Base-by-base conservation (phyloP, 2,329 filamentous ascomycete genomes). In the Piedraia hortae region DNA sequence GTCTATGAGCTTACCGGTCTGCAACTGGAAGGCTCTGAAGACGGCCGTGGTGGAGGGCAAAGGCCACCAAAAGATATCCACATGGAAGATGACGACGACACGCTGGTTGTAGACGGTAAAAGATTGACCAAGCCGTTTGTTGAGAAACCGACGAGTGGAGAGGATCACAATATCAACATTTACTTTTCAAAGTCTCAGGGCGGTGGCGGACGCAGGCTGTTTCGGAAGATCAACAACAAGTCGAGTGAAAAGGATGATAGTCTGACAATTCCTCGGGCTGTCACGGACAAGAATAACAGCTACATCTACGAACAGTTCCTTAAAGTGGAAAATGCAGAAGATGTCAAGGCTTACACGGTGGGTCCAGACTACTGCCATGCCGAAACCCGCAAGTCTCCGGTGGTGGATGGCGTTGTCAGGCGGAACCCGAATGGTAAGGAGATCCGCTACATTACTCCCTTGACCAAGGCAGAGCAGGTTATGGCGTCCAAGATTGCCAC, bases 231-330 rank as follows among this genome's bases (percentile, higher is more conserved):
- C 36, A 88, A 88, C 37, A 97, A 97, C 56, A 97, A 97, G 50
- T 93, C 82, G 45, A 93, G 82, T 1, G 88, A 97, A 44, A 89
- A 71, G 38, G 71, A 91, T 27, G 60, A 71, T 9, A 66, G 67
- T 6, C 57, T 97, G 27, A 62, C 51, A 9, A 48, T 73, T 10
- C 85, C 85, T 6, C 58, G 80, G 16, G 77, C 69, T 22, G 70
- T 93, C 28, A 70, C 70, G 1, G 77, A 93, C 33, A 62, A 65
- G 1, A 57, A 57, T 10, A 65, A 71, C 37, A 93, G 80, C 44
- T 97, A 82, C 51, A 64, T 97, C 29, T 97, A 93, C 44, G 85
- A 97, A 44, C 78, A 89, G 43, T 97, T 97, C 36, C 69, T 97
- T 52, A 67, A 75, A 33, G 80, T 91, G 8, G 82, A 93, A 38